Evolutionary conservation across 2,329 filamentous ascomycete species (phyloP), one percentile per base, ranked within the genome.

Genomic region (Aspergillus niger): DNA sequence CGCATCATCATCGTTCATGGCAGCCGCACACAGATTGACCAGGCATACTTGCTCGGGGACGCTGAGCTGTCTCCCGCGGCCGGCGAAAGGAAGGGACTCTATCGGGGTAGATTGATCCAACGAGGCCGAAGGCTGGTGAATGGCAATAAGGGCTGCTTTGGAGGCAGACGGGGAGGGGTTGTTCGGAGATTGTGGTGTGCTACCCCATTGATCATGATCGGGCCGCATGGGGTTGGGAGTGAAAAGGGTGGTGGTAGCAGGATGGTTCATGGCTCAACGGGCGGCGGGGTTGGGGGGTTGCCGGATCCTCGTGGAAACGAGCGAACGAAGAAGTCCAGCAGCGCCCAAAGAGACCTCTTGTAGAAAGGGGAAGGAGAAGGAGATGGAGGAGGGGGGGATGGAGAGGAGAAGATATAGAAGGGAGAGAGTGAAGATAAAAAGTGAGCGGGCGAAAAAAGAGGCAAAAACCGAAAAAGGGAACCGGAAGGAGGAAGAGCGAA

Each of bases 21-120:
- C 58, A 43, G 26, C 54, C 28, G 50, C 63, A 60, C 58, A 69
- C n/a, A 67, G 30, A 10, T 60, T 58, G 39, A 69, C 59, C 22
- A 69, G 58, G 17, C 57, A 57, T 28, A 63, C 24, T 43, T 67
- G 65, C 55, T 69, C 66, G 26, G 55, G 44, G 10, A 60, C 28
- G 22, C n/a, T 55, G 10, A 55, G 53, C 36, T 60, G 61, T 39
- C 54, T 58, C 8, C 61, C 61, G 10, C 61, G 61, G 57, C 61
- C 55, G 20, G 38, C 26, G 38, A 28, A 57, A 20, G 59, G 13
- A 53, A 52, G 11, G 11, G 48, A 22, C 41, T 48, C 30, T n/a
- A 52, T 20, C 15, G 47, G n/a, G 53, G 53, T 28, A 36, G 55
- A 57, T 59, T 57, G 8, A 49, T 49, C 26, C 5, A 26, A 24